Conservation (phyloP, 768 basidiomycete species). For the Tubosaeta brunneosetosa region DNA sequence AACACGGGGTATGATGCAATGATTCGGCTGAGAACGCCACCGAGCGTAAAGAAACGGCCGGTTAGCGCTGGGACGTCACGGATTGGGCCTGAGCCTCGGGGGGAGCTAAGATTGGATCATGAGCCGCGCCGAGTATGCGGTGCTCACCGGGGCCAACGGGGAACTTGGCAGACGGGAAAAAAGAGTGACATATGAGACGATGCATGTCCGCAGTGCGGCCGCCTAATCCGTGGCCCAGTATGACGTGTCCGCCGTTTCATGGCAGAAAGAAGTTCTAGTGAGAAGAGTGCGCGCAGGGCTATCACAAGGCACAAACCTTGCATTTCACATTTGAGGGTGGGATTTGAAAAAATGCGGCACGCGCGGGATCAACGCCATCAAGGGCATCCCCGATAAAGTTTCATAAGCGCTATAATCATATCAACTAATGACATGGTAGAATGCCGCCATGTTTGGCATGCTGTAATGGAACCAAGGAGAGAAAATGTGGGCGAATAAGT, state of each 20-base stretch:
- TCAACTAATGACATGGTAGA: constrained; percentile 15
- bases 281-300: constrained; percentile 16
- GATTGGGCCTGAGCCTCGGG: not conserved
- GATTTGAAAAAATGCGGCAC: constrained; percentile 17
- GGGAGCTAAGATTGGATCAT: constrained; percentile 7
- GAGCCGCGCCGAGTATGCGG: not conserved
- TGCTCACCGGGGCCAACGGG: not conserved
- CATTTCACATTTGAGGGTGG: constrained; percentile 17
- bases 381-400: constrained; percentile 23
- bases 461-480: no score
- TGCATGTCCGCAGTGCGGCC: constrained; percentile 26
- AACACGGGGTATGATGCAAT: constrained; percentile 1
- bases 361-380: constrained; percentile 26
- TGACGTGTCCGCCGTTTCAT: constrained; percentile 21
- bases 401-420: constrained; percentile 22
- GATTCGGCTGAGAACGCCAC: not conserved
- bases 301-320: constrained; percentile 22
- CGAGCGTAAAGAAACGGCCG: not conserved
- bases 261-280: constrained; percentile 17
- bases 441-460: no score
- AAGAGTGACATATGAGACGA: not conserved
- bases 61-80: not conserved
- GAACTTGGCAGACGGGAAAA: not conserved
- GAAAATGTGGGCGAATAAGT: constrained; percentile 9
- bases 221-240: constrained; percentile 6